Conservation (phyloP, 305 asterid species). For the Andrographis paniculata region DNA sequence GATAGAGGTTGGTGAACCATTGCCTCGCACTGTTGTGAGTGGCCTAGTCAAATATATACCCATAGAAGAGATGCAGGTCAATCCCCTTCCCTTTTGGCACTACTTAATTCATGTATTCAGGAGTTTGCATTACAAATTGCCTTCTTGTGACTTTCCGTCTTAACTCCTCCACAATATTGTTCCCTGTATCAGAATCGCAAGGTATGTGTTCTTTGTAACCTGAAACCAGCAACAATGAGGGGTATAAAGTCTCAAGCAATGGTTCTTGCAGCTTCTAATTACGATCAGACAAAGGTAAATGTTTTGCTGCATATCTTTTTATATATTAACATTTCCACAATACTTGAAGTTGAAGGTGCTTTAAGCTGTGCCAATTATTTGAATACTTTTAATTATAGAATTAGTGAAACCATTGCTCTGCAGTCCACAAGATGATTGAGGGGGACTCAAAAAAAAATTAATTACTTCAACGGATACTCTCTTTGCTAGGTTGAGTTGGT, state of each 20-base stretch:
- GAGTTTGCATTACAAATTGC: constrained; percentile 59
- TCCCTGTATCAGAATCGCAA: constrained; percentile 65
- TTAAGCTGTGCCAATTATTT: too few species aligned
- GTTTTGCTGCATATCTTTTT: too few species aligned
- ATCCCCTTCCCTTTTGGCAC: constrained; percentile 29
- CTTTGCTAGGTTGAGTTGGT: constrained; percentile 79
- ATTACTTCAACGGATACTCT: constrained; percentile 1
- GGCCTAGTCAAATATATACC: constrained; percentile 91
- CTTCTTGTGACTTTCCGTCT: too few species aligned
- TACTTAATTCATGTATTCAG: constrained; percentile 76
- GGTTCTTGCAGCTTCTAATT: constrained; percentile 95
- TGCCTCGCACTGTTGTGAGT: constrained; percentile 96
- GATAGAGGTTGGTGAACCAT: constrained; percentile 55
- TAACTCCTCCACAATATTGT: constrained; percentile 12
- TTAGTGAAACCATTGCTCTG: too few species aligned
- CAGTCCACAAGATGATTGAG: not conserved
- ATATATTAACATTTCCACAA: too few species aligned
- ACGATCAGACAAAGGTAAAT: too few species aligned
- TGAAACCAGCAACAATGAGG: constrained; percentile 89
- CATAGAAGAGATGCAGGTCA: constrained; percentile 92
- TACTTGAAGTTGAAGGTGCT: too few species aligned
- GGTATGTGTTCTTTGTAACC: constrained; percentile 97
- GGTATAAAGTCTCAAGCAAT: constrained; percentile 94
- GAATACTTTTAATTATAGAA: too few species aligned
- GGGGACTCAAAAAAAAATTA: not conserved